phyloP scores from a whole-genome alignment of 108 stramenopile species.

The Fragilariopsis cylindrus region DNA sequence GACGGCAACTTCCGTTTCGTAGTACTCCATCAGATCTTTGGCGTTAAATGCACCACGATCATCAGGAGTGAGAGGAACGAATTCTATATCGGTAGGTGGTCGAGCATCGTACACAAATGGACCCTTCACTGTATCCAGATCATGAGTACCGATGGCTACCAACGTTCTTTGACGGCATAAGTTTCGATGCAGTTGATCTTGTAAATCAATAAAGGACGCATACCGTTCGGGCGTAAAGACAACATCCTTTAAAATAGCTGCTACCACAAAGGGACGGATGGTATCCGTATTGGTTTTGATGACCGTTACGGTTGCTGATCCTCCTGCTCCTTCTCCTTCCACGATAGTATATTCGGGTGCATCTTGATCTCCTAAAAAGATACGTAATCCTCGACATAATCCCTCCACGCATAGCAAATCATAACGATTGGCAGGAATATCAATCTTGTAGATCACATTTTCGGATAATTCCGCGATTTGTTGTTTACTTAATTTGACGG shows the following conservation, averaged over 20 bases:
- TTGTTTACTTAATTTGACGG: slow-evolving; percentile 58
- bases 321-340: slow-evolving; percentile 22
- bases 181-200: slow-evolving; percentile 99
- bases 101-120: slow-evolving; percentile 94
- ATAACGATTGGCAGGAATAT: slow-evolving; percentile 99
- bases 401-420: slow-evolving; percentile 99
- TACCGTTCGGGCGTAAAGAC: slow-evolving; percentile 87
- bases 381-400: slow-evolving; percentile 86
- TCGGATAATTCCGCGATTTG: slow-evolving; percentile 56
- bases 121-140: slow-evolving; percentile 88
- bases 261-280: slow-evolving; percentile 96
- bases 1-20: slow-evolving; percentile 84
- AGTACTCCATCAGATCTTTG: slow-evolving; percentile 71
- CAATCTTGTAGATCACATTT: slow-evolving; percentile 96
- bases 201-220: slow-evolving; percentile 98
- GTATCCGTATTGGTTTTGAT: slow-evolving; percentile 73
- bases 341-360: slow-evolving; percentile 67
- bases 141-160: slow-evolving; percentile 99
- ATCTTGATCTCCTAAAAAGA: slow-evolving; percentile 90
- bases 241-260: slow-evolving; percentile 94
- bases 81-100: slow-evolving; percentile 81
- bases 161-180: slow-evolving; percentile 96
- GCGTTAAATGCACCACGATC: slow-evolving; percentile 59
- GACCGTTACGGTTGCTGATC: slow-evolving; percentile 68
- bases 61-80: slow-evolving; percentile 94